Evolutionary conservation across 176 grass and related monocot species (phyloP).

Genomic region (Hyparrhenia diplandra): DNA sequence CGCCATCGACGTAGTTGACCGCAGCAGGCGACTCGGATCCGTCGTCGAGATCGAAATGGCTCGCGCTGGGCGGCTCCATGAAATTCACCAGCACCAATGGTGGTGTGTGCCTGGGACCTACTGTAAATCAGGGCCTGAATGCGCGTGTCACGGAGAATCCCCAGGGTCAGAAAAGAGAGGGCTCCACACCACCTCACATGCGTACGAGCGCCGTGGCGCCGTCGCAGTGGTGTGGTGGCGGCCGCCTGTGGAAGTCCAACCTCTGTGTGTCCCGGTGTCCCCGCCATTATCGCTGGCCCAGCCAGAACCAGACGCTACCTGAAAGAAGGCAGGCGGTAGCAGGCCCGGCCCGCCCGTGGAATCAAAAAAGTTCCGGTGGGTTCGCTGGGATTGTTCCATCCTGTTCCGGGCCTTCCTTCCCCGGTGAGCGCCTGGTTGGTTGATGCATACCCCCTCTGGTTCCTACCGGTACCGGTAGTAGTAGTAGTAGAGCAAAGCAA

Average conservation of each 20-base stretch:
- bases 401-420: neutral
- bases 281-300: neutral
- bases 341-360: neutral
- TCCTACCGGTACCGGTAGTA: neutral
- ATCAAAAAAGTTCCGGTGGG: neutral
- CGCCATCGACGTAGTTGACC: neutral
- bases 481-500: neutral
- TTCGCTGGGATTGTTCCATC: neutral
- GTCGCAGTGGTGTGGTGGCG: too few species aligned
- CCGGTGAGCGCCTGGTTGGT: constrained; percentile 1
- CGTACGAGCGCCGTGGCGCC: neutral
- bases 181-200: constrained; percentile 30
- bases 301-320: neutral
- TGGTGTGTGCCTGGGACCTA: neutral
- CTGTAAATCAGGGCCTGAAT: neutral
- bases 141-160: constrained; percentile 9
- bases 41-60: neutral
- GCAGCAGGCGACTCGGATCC: neutral
- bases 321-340: neutral
- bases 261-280: neutral
- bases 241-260: neutral
- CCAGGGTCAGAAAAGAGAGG: neutral
- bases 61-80: neutral
- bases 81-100: neutral
- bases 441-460: neutral